A percentile compares a stretch with the other conserved stretches of the same genome.
Evolutionary conservation across 768 basidiomycete species (phyloP).

Genomic region (Podaxis sp.): DNA sequence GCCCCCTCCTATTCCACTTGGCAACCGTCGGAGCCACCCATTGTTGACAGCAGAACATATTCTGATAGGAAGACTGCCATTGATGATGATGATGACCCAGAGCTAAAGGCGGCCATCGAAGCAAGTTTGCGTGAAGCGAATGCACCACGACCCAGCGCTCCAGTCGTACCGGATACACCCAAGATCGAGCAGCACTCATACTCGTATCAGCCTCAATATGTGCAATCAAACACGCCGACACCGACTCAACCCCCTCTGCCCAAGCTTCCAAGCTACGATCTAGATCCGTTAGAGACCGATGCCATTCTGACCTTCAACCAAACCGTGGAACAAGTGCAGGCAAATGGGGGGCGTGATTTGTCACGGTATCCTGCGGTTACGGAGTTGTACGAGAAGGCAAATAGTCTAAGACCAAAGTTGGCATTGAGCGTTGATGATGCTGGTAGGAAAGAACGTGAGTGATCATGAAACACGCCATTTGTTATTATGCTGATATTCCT

Average conservation of each 20-base stretch:
- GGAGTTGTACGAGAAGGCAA: slow-evolving; percentile 82
- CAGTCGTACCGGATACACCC: slow-evolving; percentile 52
- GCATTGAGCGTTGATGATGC: slow-evolving; percentile 82
- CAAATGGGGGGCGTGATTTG: slow-evolving; percentile 74
- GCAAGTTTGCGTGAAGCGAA: slow-evolving; percentile 86
- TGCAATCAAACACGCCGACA: slow-evolving; percentile 41
- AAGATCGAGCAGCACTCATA: slow-evolving; percentile 36
- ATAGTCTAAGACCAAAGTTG: slow-evolving; percentile 72
- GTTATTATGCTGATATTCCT: not conserved
- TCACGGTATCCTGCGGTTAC: slow-evolving; percentile 80
- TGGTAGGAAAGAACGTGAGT: slow-evolving; percentile 75
- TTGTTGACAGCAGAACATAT: slow-evolving; percentile 52
- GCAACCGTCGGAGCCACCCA: slow-evolving; percentile 68
- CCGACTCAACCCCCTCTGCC: slow-evolving; percentile 40
- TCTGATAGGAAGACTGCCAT: slow-evolving; percentile 24
- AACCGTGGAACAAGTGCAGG: slow-evolving; percentile 79
- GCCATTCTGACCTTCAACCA: slow-evolving; percentile 89
- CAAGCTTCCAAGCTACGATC: slow-evolving; percentile 71
- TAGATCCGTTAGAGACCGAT: slow-evolving; percentile 78
- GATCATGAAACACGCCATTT: not conserved
- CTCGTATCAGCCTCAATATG: slow-evolving; percentile 33
- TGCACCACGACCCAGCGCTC: slow-evolving; percentile 76
- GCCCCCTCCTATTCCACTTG: slow-evolving; percentile 62
- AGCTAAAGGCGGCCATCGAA: slow-evolving; percentile 90
- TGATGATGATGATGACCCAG: slow-evolving; percentile 83